Base-by-base conservation (phyloP, 2,329 filamentous ascomycete genomes). In the Kalmusia sp. region DNA sequence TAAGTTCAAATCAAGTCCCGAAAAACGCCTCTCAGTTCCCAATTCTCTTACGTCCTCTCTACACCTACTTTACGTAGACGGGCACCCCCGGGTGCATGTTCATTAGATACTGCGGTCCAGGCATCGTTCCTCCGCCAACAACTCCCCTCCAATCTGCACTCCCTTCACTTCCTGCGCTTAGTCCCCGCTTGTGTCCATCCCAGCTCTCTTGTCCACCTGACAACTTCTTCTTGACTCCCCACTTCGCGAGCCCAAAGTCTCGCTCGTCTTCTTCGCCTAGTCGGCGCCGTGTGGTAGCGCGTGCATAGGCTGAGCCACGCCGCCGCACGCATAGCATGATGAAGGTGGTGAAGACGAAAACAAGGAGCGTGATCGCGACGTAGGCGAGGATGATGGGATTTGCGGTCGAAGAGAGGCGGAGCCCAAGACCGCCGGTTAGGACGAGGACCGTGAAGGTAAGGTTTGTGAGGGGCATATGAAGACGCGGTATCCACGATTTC, bases 391-490 rank as follows among this genome's bases (percentile, higher is more conserved):
- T 58, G 3, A 73, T 63, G 0, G 67, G 54, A 1, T 52, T 67
- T 1, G 63, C 9, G 41, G 65, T 59, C 1, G 53, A 52, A 14
- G 66, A 57, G 41, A 74, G 67, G 3, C 62, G 62, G 3, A 74
- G 62, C 7, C 71, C 71, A 0, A 73, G 64, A 3, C 71, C 71
- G 51, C 70, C 71, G 24, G 68, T 66, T 21, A 73, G 47, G 52
- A 69, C 49, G 50, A 72, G 65, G 14, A 66, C 34, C 49, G 59
- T 17, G 55, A 72, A 63, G 15, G 62, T 55, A 14, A 65, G 39
- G 15, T 59, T 56, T 81, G 92, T 48, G 38, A 80, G 59, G 19
- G 67, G 68, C 0, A 58, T 60, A 57, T 67, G 58, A 73, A 75
- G 51, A 70, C 76, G 44, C 70, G 64, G 63, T 76, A 74, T 58